Evolutionary conservation across 75 land plant genomes (phyloP).

Genomic region (Azolla pinnata): DNA sequence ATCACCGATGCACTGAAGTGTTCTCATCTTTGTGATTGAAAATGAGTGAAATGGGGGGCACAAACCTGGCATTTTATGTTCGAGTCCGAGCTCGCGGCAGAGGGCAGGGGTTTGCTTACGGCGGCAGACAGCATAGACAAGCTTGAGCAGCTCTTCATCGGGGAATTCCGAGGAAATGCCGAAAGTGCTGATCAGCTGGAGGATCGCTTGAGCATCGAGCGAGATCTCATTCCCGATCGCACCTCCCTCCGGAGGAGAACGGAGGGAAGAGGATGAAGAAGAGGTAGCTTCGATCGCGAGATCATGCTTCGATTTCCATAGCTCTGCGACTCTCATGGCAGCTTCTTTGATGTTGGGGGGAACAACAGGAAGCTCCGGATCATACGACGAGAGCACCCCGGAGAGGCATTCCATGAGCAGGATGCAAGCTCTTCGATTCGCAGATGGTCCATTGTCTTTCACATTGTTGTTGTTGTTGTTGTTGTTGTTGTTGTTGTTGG

Average conservation of each 20-base stretch:
- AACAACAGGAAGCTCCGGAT: slow-evolving; percentile 36
- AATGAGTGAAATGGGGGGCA: too few relatives aligned
- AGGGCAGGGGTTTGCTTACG: slow-evolving; percentile 83
- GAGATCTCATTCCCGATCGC: slow-evolving; percentile 34
- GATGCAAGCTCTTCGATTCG: slow-evolving; percentile 54
- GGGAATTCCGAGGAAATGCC: slow-evolving; percentile 69
- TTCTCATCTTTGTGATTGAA: too few relatives aligned
- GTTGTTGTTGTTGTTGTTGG: too few relatives aligned
- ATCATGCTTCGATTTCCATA: slow-evolving; percentile 49
- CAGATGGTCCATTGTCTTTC: slow-evolving; percentile 40
- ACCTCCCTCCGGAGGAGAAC: too few relatives aligned
- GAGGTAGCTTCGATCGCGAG: neutral
- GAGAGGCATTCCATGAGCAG: slow-evolving; percentile 49
- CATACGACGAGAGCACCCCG: slow-evolving; percentile 28
- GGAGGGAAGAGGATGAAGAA: slow-evolving; percentile 4
- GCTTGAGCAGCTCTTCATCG: slow-evolving; percentile 66
- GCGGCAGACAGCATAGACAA: slow-evolving; percentile 68
- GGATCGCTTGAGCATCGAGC: slow-evolving; percentile 83
- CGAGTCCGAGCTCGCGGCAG: slow-evolving; percentile 73
- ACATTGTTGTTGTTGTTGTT: slow-evolving; percentile 15
- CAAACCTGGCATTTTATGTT: slow-evolving; percentile 93
- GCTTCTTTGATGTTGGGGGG: slow-evolving; percentile 52
- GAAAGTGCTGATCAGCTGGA: slow-evolving; percentile 82
- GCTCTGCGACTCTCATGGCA: slow-evolving; percentile 57
- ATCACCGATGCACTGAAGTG: too few relatives aligned